phyloP scores from a whole-genome alignment of 108 stramenopile genomes.

The Skeletonema menzelii region DNA sequence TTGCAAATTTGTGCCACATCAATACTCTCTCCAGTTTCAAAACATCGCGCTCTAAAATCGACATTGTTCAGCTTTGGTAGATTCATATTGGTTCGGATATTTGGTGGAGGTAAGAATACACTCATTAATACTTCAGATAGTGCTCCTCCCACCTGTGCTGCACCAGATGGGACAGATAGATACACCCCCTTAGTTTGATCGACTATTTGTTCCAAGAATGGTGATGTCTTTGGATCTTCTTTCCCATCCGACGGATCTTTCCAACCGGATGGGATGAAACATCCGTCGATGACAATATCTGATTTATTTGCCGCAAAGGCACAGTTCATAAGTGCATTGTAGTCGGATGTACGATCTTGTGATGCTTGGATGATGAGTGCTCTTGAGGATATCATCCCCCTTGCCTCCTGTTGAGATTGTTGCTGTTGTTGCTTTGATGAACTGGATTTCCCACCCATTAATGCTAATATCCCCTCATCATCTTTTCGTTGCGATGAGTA shows the following conservation, averaged over 20 bases:
- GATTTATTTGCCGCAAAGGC: constrained; percentile 78
- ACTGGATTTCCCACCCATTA: constrained; percentile 36
- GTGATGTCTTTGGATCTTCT: constrained; percentile 39
- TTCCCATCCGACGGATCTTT: not conserved
- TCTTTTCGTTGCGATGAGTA: constrained; percentile 29
- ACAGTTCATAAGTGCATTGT: constrained; percentile 93
- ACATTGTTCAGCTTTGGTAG: constrained; percentile 74
- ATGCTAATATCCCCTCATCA: constrained; percentile 75
- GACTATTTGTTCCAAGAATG: constrained; percentile 79
- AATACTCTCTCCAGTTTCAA: constrained; percentile 75
- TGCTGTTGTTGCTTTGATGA: constrained; percentile 3
- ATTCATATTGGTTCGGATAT: constrained; percentile 58
- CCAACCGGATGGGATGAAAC: constrained; percentile 59
- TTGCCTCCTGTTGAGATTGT: constrained; percentile 2
- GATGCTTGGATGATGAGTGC: constrained; percentile 83
- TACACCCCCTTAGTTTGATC: constrained; percentile 71
- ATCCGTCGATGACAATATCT: constrained; percentile 80
- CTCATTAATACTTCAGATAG: constrained; percentile 72
- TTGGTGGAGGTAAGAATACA: constrained; percentile 71
- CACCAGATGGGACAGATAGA: constrained; percentile 54
- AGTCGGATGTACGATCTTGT: constrained; percentile 79
- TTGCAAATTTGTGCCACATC: constrained; percentile 84
- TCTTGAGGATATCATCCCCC: constrained; percentile 54
- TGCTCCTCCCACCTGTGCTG: constrained; percentile 78
- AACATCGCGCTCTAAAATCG: constrained; percentile 83